These are phyloP conservation scores for Cardamine occulta DNA, from an alignment of 345 rosid genomes.

Conservation along the genomic window DNA sequence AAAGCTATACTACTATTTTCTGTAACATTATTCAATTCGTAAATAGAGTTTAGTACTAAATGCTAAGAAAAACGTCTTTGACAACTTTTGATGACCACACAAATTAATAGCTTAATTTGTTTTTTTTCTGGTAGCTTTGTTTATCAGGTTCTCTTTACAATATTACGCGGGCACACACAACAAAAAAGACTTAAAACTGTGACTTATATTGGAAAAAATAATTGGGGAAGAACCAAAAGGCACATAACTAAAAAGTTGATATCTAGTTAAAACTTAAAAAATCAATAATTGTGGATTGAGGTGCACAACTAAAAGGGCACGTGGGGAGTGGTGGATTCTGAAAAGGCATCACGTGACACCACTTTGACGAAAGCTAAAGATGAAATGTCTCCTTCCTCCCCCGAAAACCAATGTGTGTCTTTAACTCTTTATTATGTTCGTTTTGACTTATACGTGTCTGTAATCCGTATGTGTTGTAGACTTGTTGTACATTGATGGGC, in stretches of 20 bases:
- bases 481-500: too few species aligned
- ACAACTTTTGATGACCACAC: conserved; percentile 1
- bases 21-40: neutral
- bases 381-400: conserved; percentile 40
- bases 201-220: neutral
- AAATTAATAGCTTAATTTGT: neutral
- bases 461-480: neutral
- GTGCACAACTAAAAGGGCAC: conserved; percentile 34
- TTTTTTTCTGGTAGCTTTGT: neutral
- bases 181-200: neutral
- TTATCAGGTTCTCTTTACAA: neutral
- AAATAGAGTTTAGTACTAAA: neutral
- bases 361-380: conserved; percentile 46
- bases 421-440: conserved; percentile 1
- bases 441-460: neutral
- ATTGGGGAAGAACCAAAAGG: conserved; percentile 1
- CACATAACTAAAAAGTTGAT: neutral
- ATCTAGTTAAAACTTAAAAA: too few species aligned
- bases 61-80: neutral
- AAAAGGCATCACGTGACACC: conserved; percentile 44
- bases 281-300: conserved; percentile 35
- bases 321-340: conserved; percentile 46
- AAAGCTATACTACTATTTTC: conserved; percentile 9
- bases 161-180: neutral
- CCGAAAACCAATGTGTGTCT: conserved; percentile 6